Percentiles rank a stretch among this genome's conserved stretches.
phyloP scores from a whole-genome alignment of 805 yeast species.

The Starmerella sp. region DNA sequence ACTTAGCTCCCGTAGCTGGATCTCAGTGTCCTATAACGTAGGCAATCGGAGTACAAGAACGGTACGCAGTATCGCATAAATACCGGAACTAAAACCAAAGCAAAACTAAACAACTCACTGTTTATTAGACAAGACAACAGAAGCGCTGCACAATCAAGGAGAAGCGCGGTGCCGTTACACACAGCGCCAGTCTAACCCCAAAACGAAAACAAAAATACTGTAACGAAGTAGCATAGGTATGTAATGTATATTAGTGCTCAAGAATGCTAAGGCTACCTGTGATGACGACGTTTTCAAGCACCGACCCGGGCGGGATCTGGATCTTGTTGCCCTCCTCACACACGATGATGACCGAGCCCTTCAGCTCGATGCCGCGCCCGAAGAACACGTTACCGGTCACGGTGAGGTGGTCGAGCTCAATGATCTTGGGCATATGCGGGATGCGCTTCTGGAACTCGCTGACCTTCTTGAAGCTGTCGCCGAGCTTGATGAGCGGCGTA shows the following conservation, averaged over 20 bases:
- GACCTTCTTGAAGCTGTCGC: constrained; percentile 94
- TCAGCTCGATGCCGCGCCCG: constrained; percentile 81
- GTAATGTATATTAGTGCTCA: constrained; percentile 48
- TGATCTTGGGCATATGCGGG: constrained; percentile 89
- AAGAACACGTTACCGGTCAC: constrained; percentile 91
- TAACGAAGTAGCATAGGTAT: neutral
- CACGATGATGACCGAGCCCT: constrained; percentile 95
- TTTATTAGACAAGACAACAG: too few relatives aligned
- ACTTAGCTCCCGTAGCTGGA: neutral
- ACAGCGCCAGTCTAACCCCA: neutral
- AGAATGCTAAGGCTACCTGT: constrained; percentile 92
- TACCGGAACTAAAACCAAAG: too few relatives aligned
- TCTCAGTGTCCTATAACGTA: too few relatives aligned
- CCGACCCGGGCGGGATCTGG: constrained; percentile 93
- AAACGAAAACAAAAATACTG: neutral
- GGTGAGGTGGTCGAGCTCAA: constrained; percentile 93
- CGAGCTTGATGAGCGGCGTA: constrained; percentile 89
- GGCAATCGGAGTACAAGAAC: neutral
- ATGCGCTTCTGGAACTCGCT: constrained; percentile 80
- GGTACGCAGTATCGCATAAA: too few relatives aligned
- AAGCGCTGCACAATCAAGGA: too few relatives aligned
- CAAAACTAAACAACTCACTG: too few relatives aligned
- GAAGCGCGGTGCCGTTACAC: neutral
- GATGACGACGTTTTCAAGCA: constrained; percentile 90
- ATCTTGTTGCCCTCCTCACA: constrained; percentile 95